Evolutionary conservation across 2,329 filamentous ascomycete species (phyloP).

Genomic region (Fusarium succisae): DNA sequence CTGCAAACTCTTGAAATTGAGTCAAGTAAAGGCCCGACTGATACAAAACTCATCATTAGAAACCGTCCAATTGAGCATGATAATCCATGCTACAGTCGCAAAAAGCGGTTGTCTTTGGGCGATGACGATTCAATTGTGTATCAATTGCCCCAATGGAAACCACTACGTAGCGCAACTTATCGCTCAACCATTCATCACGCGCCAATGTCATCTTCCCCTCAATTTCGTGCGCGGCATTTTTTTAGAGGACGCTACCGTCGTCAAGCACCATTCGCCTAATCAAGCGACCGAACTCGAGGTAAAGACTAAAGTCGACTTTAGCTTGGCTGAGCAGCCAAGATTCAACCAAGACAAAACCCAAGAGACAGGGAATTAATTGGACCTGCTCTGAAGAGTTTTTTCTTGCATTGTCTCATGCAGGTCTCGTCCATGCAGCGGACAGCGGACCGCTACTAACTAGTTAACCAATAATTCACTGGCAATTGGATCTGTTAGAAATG

Average conservation of each 20-base stretch:
- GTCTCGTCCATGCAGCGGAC: not conserved
- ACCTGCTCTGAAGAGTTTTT: conserved; percentile 20
- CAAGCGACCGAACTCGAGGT: conserved; percentile 2
- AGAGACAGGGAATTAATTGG: not conserved
- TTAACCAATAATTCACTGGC: not conserved
- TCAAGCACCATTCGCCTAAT: conserved; percentile 19
- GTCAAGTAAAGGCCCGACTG: conserved; percentile 17
- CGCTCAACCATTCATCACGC: conserved; percentile 18
- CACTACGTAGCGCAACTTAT: not conserved
- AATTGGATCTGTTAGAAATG: not conserved
- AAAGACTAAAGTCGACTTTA: not conserved
- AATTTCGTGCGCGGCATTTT: conserved; percentile 22
- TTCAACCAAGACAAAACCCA: not conserved
- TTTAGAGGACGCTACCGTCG: not conserved
- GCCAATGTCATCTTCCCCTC: conserved; percentile 28
- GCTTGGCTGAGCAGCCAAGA: not conserved
- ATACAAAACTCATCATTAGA: not conserved
- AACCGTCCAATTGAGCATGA: not conserved
- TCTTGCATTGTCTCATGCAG: not conserved
- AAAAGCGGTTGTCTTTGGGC: not conserved
- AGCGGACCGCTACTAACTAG: no score
- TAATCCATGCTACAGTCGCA: not conserved
- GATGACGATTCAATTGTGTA: conserved; percentile 3
- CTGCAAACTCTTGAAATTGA: not conserved
- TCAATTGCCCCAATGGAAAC: conserved; percentile 1